phyloP scores from a whole-genome alignment of 2,329 filamentous ascomycete genomes.

The Fusarium setosum region DNA sequence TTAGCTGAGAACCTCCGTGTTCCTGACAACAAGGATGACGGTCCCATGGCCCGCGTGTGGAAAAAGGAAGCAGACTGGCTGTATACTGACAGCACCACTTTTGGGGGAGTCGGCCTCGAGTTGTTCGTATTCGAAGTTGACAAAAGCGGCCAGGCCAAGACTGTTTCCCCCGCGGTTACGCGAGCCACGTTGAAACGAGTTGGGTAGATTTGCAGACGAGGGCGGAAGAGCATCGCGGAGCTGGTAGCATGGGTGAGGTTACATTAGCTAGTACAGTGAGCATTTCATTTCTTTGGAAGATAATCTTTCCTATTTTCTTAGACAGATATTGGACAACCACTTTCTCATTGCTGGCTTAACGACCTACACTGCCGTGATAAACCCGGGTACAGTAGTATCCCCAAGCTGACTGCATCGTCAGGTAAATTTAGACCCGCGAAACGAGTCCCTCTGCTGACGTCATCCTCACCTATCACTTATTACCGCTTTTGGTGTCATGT shows the following conservation, averaged over 20 bases:
- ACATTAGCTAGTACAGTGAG: too few relatives aligned
- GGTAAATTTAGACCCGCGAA: not conserved
- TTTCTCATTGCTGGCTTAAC: too few relatives aligned
- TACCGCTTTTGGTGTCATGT: not conserved
- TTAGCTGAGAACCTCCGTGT: not conserved
- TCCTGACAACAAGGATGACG: not conserved
- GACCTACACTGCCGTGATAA: too few relatives aligned
- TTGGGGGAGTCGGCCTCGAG: not conserved
- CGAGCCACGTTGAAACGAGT: not conserved
- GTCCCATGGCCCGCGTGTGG: not conserved
- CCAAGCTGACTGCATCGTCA: not conserved
- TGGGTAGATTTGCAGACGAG: not conserved
- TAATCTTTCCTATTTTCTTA: too few relatives aligned
- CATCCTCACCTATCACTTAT: not conserved
- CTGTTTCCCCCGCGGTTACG: not conserved
- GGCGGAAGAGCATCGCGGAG: not conserved
- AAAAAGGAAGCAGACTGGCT: not conserved
- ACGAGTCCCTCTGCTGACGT: not conserved
- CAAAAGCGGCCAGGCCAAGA: not conserved
- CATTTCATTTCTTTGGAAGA: too few relatives aligned
- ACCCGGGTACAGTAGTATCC: too few relatives aligned
- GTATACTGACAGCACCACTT: not conserved
- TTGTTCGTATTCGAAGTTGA: not conserved
- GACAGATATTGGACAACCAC: too few relatives aligned
- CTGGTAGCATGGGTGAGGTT: too few relatives aligned